Conservation (phyloP, 768 basidiomycete genomes). For the Auricularia auricula-judae region DNA sequence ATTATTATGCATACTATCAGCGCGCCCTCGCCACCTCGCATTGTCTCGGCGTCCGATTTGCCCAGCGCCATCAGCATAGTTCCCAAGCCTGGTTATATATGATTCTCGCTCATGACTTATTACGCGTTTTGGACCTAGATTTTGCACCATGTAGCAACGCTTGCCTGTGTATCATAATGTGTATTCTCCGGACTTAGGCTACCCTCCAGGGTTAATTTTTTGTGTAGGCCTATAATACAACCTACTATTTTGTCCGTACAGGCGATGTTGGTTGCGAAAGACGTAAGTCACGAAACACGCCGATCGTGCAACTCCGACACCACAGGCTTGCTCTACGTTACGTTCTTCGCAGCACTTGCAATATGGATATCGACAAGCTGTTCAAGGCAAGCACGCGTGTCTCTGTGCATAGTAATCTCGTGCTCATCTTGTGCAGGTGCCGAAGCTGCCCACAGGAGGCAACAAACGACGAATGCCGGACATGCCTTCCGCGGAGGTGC, state of each 20-base stretch:
- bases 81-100: not conserved
- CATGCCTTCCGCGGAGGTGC: constrained; percentile 67
- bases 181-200: too few species aligned
- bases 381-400: constrained; percentile 12
- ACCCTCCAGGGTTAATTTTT: too few species aligned
- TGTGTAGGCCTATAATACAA: too few species aligned
- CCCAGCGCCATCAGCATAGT: not conserved
- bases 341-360: not conserved
- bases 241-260: too few species aligned
- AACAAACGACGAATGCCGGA: constrained; percentile 69
- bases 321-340: too few species aligned
- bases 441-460: constrained; percentile 51
- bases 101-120: not conserved
- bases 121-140: too few species aligned
- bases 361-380: constrained; percentile 19
- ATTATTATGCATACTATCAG: not conserved
- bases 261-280: too few species aligned
- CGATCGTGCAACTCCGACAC: not conserved
- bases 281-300: too few species aligned
- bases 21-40: not conserved
- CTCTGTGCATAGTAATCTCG: not conserved
- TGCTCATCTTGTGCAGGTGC: constrained; percentile 31
- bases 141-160: too few species aligned
- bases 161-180: too few species aligned
- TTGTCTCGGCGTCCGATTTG: not conserved